A percentile compares a stretch with the other conserved stretches of the same genome.
These are phyloP conservation scores for Volvox carteri DNA, from an alignment of 163 green algal genomes.

Conservation along the genomic window DNA sequence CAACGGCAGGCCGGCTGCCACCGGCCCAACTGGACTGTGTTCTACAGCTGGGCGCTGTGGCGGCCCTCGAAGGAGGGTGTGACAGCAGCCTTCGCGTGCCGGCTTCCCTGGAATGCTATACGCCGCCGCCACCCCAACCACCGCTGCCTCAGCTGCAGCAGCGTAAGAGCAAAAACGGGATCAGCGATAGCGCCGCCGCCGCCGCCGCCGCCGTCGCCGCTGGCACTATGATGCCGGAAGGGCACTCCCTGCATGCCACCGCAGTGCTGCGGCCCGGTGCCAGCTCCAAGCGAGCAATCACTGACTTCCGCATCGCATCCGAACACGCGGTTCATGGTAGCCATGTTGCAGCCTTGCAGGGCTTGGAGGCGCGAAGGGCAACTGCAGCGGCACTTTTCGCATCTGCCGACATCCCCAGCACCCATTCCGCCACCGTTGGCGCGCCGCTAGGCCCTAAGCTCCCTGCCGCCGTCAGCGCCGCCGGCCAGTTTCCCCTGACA, in stretches of 20 bases:
- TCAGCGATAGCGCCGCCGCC: neutral
- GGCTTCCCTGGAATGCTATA: conserved; percentile 24
- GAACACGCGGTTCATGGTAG: too few relatives aligned
- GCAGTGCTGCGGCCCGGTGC: neutral
- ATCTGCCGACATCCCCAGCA: too few relatives aligned
- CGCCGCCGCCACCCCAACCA: too few relatives aligned
- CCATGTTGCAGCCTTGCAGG: neutral
- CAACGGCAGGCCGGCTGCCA: neutral
- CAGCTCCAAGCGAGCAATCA: neutral
- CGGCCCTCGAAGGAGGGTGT: neutral
- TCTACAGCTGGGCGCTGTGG: conserved; percentile 49
- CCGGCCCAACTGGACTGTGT: conserved; percentile 40
- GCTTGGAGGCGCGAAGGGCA: conserved; percentile 19
- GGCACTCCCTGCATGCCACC: neutral
- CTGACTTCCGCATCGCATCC: neutral
- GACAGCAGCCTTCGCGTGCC: conserved; percentile 37
- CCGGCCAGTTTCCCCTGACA: neutral
- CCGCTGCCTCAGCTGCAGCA: neutral
- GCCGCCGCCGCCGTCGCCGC: too few relatives aligned
- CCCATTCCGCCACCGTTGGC: too few relatives aligned
- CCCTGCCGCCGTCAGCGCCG: neutral
- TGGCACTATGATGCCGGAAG: too few relatives aligned
- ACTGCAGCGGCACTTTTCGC: conserved; percentile 9
- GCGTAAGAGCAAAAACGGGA: too few relatives aligned
- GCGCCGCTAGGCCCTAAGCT: neutral